Evolutionary conservation across 2,329 filamentous ascomycete genomes (phyloP), one percentile per base, ranked within the genome.

Genomic region (Ilyonectria destructans): DNA sequence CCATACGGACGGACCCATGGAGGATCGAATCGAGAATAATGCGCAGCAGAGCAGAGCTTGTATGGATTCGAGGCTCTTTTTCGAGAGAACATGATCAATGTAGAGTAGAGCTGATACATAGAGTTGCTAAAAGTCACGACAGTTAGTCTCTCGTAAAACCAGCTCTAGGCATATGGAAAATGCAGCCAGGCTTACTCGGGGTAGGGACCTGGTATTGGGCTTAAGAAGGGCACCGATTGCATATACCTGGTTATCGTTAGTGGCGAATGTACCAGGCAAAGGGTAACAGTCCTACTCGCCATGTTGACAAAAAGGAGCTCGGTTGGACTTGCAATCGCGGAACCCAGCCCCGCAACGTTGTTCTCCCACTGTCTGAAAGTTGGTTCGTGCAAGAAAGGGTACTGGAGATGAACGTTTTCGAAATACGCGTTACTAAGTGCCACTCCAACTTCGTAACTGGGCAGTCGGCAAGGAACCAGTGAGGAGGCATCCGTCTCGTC

Each of bases 341-440:
- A 33, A 6, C 33, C n/a, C 7, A 61, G 72, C 6, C 60, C 45
- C 13, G 60, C 49, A 6, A 59, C 58, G 4, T 62, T 63, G 15
- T 35, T 62, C 51, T 82, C 80, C 79, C 78, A 80, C 1, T 23
- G 12, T 4, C 68, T 59, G 54, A 81, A 80, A 0, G 80, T 82
- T 3, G 75, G 77, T 15, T 75, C 68, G 61, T 82, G 81, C 1
- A 82, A 69, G 58, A 82, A 82, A 0, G 80, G 80, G 54, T 81
- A 82, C 57, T 82, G 80, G 0, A 77, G 70, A 46, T 82, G 80
- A 12, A 82, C 79, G 29, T 81, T 80, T 35, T 78, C 68, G 58
- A 82, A 82, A 61, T 80, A 82, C 3, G 81, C 80, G 48, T 75
- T 62, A 45, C 73, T 75, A 2, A 77, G 60, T 35, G 26, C 54